These are phyloP conservation scores for Saxophila tyrrhenica DNA, from an alignment of 495 filamentous ascomycete genomes.

Conservation along the genomic window DNA sequence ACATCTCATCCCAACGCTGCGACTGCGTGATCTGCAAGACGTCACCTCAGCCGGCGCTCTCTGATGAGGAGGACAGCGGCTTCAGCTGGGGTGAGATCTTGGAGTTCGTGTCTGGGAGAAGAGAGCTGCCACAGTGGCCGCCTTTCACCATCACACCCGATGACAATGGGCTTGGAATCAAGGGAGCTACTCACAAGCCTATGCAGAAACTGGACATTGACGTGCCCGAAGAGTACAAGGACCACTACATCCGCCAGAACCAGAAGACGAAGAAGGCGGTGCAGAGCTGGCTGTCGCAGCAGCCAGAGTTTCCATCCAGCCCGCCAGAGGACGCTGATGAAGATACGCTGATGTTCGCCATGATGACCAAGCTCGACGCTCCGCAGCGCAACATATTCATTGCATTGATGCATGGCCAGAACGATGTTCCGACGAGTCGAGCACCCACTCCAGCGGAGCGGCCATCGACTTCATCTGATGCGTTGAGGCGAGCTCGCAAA, in stretches of 20 bases:
- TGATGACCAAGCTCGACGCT: conserved; percentile 71
- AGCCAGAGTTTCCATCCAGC: conserved; percentile 56
- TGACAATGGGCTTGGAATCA: conserved; percentile 43
- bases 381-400: conserved; percentile 68
- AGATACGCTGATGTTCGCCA: conserved; percentile 83
- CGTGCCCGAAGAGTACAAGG: conserved; percentile 78
- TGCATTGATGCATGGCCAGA: conserved; percentile 60
- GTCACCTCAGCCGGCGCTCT: conserved; percentile 15
- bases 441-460: conserved; percentile 47
- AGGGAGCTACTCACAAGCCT: conserved; percentile 39
- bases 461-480: conserved; percentile 46
- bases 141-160: conserved; percentile 58
- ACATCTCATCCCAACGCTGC: conserved; percentile 75
- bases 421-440: conserved; percentile 39
- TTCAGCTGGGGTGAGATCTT: conserved; percentile 96
- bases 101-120: conserved; percentile 78
- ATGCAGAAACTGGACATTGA: conserved; percentile 82
- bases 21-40: conserved; percentile 64
- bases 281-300: conserved; percentile 72
- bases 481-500: conserved; percentile 57
- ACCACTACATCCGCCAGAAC: conserved; percentile 77
- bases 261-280: conserved; percentile 76
- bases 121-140: conserved; percentile 77
- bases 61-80: conserved; percentile 44
- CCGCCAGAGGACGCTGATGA: conserved; percentile 81